A percentile compares a stretch with the other conserved stretches of the same genome.
phyloP scores from a whole-genome alignment of 2,329 filamentous ascomycete genomes.

The Berkeleyomyces rouxiae region DNA sequence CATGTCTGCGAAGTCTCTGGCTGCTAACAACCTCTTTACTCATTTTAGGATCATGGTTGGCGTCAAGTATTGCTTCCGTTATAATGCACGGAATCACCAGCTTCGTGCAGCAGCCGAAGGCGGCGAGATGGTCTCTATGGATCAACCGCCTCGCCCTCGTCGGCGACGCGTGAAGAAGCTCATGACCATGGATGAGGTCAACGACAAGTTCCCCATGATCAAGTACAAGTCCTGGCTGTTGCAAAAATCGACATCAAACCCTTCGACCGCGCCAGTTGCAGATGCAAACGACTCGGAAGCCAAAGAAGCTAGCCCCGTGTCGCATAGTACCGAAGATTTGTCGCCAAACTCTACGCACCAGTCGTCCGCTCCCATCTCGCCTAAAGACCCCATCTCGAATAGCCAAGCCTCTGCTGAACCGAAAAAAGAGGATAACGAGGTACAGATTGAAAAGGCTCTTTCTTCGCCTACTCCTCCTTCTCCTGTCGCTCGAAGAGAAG shows the following conservation, averaged over 20 bases:
- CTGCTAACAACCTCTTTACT: not conserved
- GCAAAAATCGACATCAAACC: conserved; percentile 21
- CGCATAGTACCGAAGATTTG: not conserved
- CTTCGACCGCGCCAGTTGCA: not conserved
- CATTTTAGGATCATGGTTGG: conserved; percentile 86
- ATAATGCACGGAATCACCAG: conserved; percentile 83
- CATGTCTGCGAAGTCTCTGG: not conserved
- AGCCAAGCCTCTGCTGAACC: not conserved
- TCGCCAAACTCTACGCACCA: not conserved
- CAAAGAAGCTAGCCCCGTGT: not conserved
- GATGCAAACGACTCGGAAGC: not conserved
- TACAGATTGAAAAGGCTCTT: conserved; percentile 10
- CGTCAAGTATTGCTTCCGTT: conserved; percentile 97
- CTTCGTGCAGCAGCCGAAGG: conserved; percentile 57
- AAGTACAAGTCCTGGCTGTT: conserved; percentile 94
- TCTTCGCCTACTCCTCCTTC: conserved; percentile 1
- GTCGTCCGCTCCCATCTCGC: not conserved
- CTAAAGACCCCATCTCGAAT: not conserved
- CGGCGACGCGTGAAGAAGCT: conserved; percentile 90
- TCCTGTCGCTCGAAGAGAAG: conserved; percentile 6
- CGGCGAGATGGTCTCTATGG: conserved; percentile 75
- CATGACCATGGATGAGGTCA: conserved; percentile 98
- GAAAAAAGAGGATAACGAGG: conserved; percentile 16
- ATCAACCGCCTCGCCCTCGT: conserved; percentile 67
- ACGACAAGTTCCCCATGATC: conserved; percentile 84